Conservation (phyloP, 2,329 filamentous ascomycete genomes). For the Ceratocystis variospora region DNA sequence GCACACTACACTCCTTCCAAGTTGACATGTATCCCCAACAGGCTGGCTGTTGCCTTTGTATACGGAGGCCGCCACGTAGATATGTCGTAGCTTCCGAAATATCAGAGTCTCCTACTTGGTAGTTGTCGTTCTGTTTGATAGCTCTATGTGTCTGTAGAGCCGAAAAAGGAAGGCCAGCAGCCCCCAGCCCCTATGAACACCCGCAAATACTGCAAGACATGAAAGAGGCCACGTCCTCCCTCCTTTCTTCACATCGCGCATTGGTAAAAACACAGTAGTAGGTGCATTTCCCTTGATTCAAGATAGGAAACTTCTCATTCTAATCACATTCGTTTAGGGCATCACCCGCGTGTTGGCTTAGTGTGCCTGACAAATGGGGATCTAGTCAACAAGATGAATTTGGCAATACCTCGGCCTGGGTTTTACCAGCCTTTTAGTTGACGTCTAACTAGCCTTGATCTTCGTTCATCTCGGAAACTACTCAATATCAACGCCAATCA, state of each 20-base stretch:
- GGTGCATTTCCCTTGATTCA: background rate
- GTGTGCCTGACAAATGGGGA: background rate
- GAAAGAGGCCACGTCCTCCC: background rate
- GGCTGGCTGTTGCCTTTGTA: background rate
- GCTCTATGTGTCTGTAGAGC: background rate
- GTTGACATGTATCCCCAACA: background rate
- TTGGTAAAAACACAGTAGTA: background rate
- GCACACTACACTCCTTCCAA: too few relatives aligned
- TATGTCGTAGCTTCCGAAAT: background rate
- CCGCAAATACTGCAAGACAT: background rate
- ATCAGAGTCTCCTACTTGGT: background rate
- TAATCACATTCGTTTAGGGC: background rate
- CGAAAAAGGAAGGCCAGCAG: background rate
- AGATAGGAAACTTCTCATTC: background rate
- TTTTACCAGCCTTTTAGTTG: background rate
- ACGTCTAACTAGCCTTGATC: background rate
- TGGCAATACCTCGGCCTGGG: background rate
- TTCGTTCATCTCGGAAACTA: background rate
- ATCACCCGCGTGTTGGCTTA: conserved; percentile 1
- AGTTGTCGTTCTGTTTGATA: background rate
- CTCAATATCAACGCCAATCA: background rate
- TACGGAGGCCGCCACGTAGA: background rate
- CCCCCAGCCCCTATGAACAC: background rate
- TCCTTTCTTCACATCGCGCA: background rate
- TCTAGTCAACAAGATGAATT: background rate